These are phyloP conservation scores for Backusella circina DNA, from an alignment of 192 early-diverging fungal genomes.

Conservation along the genomic window DNA sequence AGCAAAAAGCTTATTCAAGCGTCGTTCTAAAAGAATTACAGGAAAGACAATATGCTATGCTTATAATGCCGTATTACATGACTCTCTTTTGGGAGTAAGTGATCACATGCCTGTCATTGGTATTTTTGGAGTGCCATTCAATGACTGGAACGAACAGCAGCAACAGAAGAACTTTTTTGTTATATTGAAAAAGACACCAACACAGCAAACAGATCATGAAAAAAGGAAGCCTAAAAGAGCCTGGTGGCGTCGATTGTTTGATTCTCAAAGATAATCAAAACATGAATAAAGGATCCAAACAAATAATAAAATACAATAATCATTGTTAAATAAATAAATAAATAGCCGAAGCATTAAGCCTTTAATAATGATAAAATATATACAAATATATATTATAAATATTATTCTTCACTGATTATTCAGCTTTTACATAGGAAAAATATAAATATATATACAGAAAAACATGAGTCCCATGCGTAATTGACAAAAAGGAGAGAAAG, in stretches of 20 bases:
- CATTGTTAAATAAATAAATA: neutral
- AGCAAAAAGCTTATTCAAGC: neutral
- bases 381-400: neutral
- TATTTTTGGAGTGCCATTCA: conserved; percentile 44
- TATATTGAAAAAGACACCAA: neutral
- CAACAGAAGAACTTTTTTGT: neutral
- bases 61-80: conserved; percentile 33
- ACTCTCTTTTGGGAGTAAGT: conserved; percentile 31
- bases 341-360: neutral
- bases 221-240: neutral
- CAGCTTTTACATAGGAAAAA: neutral
- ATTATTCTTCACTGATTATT: neutral
- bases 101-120: conserved; percentile 52
- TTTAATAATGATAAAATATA: neutral
- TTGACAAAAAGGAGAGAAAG: neutral
- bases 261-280: neutral
- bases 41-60: conserved; percentile 7
- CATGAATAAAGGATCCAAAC: neutral
- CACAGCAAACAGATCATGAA: neutral
- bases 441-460: neutral
- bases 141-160: conserved; percentile 2
- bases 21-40: neutral
- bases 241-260: neutral
- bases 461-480: neutral
- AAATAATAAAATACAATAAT: neutral